These are phyloP conservation scores for Chrysosporium keratinophilum DNA, from an alignment of 2,329 filamentous ascomycete species.

Conservation along the genomic window DNA sequence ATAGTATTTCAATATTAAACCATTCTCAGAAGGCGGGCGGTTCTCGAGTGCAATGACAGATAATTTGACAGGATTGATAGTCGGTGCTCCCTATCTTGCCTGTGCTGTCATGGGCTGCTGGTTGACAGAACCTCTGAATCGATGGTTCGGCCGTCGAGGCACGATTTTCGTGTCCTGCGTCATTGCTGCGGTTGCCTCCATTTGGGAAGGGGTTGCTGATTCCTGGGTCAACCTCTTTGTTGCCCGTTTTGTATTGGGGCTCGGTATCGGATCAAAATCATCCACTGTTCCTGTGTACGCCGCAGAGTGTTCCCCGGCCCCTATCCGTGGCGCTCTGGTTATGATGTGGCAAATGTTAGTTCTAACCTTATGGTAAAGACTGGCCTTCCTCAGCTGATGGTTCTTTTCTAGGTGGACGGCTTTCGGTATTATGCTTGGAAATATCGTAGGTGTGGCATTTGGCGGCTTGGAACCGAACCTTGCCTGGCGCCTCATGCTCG, in stretches of 20 bases:
- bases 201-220: conserved; percentile 36
- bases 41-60: conserved; percentile 23
- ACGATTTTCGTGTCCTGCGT: conserved; percentile 36
- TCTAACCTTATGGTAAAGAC: too few relatives aligned
- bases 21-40: conserved; percentile 13
- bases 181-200: conserved; percentile 33
- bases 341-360: conserved; percentile 45
- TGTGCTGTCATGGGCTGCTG: conserved; percentile 40
- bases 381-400: background rate
- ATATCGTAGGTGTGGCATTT: conserved; percentile 42
- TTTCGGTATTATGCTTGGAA: conserved; percentile 40
- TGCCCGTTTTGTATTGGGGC: conserved; percentile 35
- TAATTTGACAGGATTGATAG: conserved; percentile 35
- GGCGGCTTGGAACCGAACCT: conserved; percentile 38
- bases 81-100: conserved; percentile 38
- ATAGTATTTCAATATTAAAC: conserved; percentile 12
- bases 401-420: conserved; percentile 27
- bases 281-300: conserved; percentile 41
- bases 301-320: conserved; percentile 40
- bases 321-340: conserved; percentile 41
- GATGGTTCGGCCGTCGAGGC: conserved; percentile 37
- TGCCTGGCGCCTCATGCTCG: conserved; percentile 60
- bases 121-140: conserved; percentile 40
- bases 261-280: conserved; percentile 36
- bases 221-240: conserved; percentile 36